Evolutionary conservation across 2,329 filamentous ascomycete genomes (phyloP), one percentile per base, ranked within the genome.

Genomic region (Zymoseptoria passerinii): DNA sequence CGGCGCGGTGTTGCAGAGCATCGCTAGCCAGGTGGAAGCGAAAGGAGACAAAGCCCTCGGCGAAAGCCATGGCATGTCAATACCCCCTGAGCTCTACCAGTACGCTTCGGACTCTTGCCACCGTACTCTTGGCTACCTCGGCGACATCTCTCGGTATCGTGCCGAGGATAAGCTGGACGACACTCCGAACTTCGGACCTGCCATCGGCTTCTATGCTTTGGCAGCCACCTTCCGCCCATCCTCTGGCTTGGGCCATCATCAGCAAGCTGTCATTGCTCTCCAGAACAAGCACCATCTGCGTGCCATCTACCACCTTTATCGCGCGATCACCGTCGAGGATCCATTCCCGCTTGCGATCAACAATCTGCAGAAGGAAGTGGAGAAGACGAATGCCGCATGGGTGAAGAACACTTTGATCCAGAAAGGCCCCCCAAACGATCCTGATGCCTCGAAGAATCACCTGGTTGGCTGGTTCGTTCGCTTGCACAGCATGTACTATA

Each of bases 131-230:
- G 86, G 96, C 60, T 90, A 88, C 64, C 82, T 97, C 8, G 94
- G 94, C 35, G 94, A 99, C 72, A 80, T 99, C 52, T 89, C 89
- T 53, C 85, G 94, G 62, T 99, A 96, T 74, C 86, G 92, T 60
- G 83, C 84, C 66, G 81, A 80, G 56, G 88, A 92, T 69, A 78
- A 89, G 59, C 84, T 86, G 59, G 81, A 81, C 60, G 91, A 88
- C 72, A 82, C 84, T 63, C 85, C 85, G 55, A 88, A 88, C 66
- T 95, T 89, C 79, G 88, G 88, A 27, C 84, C 84, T 13, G 90
- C 92, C 13, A 80, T 92, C 68, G 86, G 87, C 9, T 96, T 92
- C 73, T 97, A 99, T 73, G 79, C 83, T 57, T 78, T 97, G 60
- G 94, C 94, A 20, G 84, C 86, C 63, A 84, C 88, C 54, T 81